Evolutionary conservation across 768 basidiomycete genomes (phyloP).

Genomic region (Boletus edulis): DNA sequence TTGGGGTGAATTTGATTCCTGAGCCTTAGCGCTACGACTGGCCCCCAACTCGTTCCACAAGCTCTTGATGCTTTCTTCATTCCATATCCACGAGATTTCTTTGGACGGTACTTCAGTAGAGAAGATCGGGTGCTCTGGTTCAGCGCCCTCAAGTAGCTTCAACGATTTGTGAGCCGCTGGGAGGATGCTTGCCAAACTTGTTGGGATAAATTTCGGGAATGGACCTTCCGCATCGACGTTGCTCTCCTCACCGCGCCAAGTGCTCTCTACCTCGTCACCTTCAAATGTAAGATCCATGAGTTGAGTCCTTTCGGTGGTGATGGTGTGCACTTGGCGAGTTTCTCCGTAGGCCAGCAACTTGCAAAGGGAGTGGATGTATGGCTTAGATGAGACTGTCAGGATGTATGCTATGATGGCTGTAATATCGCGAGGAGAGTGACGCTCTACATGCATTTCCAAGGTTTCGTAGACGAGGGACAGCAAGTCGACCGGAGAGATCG

Average conservation of each 20-base stretch:
- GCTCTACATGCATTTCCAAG: conserved; percentile 52
- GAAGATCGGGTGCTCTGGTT: conserved; percentile 63
- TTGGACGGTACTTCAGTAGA: conserved; percentile 28
- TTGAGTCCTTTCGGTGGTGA: conserved; percentile 11
- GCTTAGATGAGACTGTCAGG: conserved; percentile 59
- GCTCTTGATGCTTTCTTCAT: conserved; percentile 11
- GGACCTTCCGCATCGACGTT: conserved; percentile 37
- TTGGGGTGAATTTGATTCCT: neutral
- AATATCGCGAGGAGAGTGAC: conserved; percentile 46
- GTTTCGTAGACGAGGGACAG: conserved; percentile 62
- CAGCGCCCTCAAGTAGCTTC: conserved; percentile 58
- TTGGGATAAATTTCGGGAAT: conserved; percentile 66
- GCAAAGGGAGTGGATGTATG: conserved; percentile 59
- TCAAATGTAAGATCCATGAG: conserved; percentile 17
- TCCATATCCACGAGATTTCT: conserved; percentile 52
- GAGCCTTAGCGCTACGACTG: neutral
- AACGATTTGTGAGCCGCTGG: conserved; percentile 70
- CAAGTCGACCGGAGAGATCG: conserved; percentile 46
- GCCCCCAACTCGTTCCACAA: conserved; percentile 6
- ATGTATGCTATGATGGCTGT: conserved; percentile 63
- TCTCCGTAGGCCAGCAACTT: conserved; percentile 54
- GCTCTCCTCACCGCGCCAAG: conserved; percentile 40
- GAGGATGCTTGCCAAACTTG: conserved; percentile 47
- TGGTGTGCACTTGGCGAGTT: conserved; percentile 27
- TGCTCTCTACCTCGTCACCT: conserved; percentile 37